A percentile compares a stretch with the other conserved stretches of the same genome.
Conservation (phyloP, 495 filamentous ascomycete species). For the Glonium stellatum region DNA sequence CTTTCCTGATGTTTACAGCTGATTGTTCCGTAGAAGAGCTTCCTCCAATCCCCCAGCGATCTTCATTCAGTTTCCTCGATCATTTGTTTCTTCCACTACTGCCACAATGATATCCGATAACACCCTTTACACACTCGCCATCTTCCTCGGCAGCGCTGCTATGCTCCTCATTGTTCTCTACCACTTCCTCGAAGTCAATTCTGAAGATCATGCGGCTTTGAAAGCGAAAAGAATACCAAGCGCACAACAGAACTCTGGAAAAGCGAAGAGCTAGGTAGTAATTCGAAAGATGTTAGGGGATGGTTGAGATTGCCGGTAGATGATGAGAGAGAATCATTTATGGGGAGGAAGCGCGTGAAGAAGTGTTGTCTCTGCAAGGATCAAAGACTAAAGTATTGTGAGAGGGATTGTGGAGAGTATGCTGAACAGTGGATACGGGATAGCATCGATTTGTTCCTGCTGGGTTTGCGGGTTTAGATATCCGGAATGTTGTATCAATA, state of each 20-base stretch:
- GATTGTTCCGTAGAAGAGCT: neutral
- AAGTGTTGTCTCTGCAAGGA: no score
- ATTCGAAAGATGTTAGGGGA: neutral
- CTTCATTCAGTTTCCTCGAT: neutral
- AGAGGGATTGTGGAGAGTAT: no score
- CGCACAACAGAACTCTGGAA: constrained; percentile 23
- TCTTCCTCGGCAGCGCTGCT: constrained; percentile 83
- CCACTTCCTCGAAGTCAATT: constrained; percentile 95
- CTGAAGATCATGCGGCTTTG: constrained; percentile 46
- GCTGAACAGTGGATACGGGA: no score
- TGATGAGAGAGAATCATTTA: no score
- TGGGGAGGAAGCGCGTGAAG: no score
- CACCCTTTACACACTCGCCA: constrained; percentile 57
- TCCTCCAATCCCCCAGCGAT: neutral
- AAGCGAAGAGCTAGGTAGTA: constrained; percentile 21
- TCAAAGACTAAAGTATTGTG: no score
- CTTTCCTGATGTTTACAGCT: neutral
- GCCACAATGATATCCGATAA: constrained; percentile 41
- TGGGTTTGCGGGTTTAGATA: neutral
- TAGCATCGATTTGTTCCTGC: no score
- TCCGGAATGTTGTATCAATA: neutral
- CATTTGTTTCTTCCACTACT: constrained; percentile 1
- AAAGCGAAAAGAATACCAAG: constrained; percentile 31
- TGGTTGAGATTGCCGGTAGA: neutral
- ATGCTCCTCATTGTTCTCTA: constrained; percentile 95